Evolutionary conservation across 1,284 basidiomycete species (phyloP), one percentile per base, ranked within the genome.

Genomic region (Trametes versicolor): DNA sequence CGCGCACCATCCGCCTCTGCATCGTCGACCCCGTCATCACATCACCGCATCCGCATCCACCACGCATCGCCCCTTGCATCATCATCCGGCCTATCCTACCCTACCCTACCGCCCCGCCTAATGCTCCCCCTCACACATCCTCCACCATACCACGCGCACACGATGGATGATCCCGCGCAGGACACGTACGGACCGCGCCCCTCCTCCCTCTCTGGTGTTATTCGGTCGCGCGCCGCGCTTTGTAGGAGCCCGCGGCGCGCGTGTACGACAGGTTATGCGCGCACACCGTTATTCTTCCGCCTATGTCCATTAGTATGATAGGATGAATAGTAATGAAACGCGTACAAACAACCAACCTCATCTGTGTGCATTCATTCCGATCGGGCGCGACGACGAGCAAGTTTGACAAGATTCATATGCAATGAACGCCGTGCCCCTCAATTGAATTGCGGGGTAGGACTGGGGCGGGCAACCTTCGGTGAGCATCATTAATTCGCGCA

Each of bases 81-180:
- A n/a, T n/a, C n/a, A n/a, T n/a, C n/a, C n/a, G n/a, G n/a, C 49
- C 36, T 43, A 34, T 37, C 39, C 50, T 34, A 52, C 23, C 56
- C 32, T 49, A 58, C 17, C 13, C 36, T 57, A 57, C 45, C 57
- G 29, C 23, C 43, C 47, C 37, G 10, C 57, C 57, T 49, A 50
- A 49, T 39, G 23, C 32, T 23, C 9, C 45, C 15, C 48, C 34
- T 7, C 13, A 10, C 48, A 25, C 25, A 29, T 17, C 25, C 25
- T 43, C 49, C 39, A 25, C 45, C 32, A 48, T 49, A 25, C 56
- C 37, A 39, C 58, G 51, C 49, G 58, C 58, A 59, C 27, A 52
- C 43, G 59, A 55, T 61, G 59, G 59, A 61, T 61, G 52, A 55
- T 54, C 36, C 45, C 52, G 51, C 59, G 59, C 52, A 37, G 59